Percentiles rank a stretch among this genome's conserved stretches.
Conservation (phyloP, 2,329 filamentous ascomycete species). For the Cordyceps pruinosa region DNA sequence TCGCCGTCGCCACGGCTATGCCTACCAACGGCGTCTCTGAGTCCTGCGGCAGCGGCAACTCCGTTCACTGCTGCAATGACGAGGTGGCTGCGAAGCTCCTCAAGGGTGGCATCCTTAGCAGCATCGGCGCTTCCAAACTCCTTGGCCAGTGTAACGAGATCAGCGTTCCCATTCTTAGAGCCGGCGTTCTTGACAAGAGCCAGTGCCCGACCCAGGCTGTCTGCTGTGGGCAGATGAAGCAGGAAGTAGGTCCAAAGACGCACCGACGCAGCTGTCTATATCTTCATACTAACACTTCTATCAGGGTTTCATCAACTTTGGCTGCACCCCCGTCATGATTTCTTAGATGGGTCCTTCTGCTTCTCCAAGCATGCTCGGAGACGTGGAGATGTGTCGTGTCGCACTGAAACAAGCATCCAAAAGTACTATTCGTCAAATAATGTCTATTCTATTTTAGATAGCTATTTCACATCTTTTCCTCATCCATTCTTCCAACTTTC, state of each 20-base stretch:
- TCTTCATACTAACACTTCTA: background rate
- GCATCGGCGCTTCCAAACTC: background rate
- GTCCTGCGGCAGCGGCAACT: conserved; percentile 9
- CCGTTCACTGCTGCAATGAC: background rate
- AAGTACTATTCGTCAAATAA: background rate
- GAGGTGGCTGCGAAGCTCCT: background rate
- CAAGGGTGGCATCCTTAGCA: background rate
- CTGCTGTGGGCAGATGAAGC: background rate
- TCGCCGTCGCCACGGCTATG: background rate
- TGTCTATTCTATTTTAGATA: background rate
- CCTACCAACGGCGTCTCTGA: background rate
- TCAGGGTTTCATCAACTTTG: conserved; percentile 3
- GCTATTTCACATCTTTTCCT: background rate
- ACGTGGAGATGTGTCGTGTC: background rate
- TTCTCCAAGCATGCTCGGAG: background rate
- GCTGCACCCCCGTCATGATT: background rate
- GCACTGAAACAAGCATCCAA: background rate
- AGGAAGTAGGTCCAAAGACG: background rate
- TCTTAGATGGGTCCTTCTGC: background rate
- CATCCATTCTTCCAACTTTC: background rate
- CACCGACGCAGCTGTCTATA: too few species aligned
- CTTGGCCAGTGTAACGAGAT: background rate
- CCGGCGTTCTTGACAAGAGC: background rate
- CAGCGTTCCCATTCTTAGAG: background rate
- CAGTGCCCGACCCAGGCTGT: background rate